Evolutionary conservation across 1,139 yeast genomes (phyloP), one percentile per base, ranked within the genome.

Genomic region (Hansenula anomala): DNA sequence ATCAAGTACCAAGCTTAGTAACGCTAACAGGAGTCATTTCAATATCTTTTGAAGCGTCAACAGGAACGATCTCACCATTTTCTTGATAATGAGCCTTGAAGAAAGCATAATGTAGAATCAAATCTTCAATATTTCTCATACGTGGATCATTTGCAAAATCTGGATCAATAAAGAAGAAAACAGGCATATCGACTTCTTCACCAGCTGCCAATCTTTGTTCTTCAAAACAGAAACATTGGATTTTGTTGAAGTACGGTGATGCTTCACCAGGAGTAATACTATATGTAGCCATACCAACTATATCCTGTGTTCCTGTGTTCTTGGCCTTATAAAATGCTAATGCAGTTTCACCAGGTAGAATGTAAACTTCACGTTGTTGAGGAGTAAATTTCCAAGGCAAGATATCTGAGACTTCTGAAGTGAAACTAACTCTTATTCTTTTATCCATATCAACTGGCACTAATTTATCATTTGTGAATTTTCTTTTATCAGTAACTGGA

Each of bases 141-240:
- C 80, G 73, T 9, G 98, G 97, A 59, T 94, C 99, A 46, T 83
- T 82, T 34, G 95, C 95, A 63, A 87, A 92, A 50, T 94, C 98
- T 0, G 99, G 99, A 58, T 94, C 99, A 40, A 94, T 86, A 62
- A 94, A 94, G 74, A 94, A 94, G 66, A 94, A 94, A 15, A 92
- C 90, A 0, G 99, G 99, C 98, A 94, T 92, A 58, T 94, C 99
- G 14, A 94, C 96, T 60, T 92, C 97, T 65, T 94, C 99, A 7
- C 97, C 97, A 2, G 97, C 96, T 41, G 82, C 75, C 48, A 92
- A 69, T 60, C 88, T 75, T 63, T 92, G 99, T 59, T 92, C 98
- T 64, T 92, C 99, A 59, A 94, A 92, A 59, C 99, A 92, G 66
- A 92, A 92, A 62, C 99, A 92, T 60, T 92, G 98, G 55, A 92